A percentile compares a stretch with the other conserved stretches of the same genome.
phyloP scores from a whole-genome alignment of 2,329 filamentous ascomycete species.

The Ascochyta koolunga region DNA sequence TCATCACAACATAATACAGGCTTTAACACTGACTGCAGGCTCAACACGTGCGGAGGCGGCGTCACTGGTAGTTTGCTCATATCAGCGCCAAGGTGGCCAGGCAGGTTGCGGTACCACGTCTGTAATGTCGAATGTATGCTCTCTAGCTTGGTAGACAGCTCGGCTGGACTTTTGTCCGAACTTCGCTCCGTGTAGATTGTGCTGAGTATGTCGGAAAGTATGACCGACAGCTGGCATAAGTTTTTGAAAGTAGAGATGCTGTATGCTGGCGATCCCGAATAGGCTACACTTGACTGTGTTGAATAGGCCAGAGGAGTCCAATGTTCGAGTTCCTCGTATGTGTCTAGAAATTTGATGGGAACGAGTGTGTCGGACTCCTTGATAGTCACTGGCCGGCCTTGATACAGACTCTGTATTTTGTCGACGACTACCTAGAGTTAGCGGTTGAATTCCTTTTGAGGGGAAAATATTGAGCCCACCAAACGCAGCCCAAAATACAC shows the following conservation, averaged over 20 bases:
- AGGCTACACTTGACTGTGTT: slow-evolving; percentile 31
- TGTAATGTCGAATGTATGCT: slow-evolving; percentile 51
- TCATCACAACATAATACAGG: not conserved
- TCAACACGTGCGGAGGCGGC: slow-evolving; percentile 46
- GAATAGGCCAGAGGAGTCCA: slow-evolving; percentile 56
- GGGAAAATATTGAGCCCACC: slow-evolving; percentile 13
- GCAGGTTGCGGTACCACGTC: slow-evolving; percentile 52
- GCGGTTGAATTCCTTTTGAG: not conserved
- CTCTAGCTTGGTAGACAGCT: slow-evolving; percentile 47
- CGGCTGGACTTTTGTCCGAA: slow-evolving; percentile 38
- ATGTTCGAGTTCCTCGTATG: slow-evolving; percentile 60
- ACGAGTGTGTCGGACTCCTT: slow-evolving; percentile 56
- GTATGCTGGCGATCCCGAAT: slow-evolving; percentile 49
- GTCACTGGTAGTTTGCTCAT: slow-evolving; percentile 33
- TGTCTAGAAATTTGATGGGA: slow-evolving; percentile 56
- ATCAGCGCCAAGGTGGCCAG: slow-evolving; percentile 52
- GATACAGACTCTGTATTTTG: slow-evolving; percentile 62
- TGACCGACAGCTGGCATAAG: slow-evolving; percentile 54
- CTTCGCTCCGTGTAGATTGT: slow-evolving; percentile 50
- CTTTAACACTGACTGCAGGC: slow-evolving; percentile 27
- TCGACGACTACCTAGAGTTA: slow-evolving; percentile 46
- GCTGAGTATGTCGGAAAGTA: slow-evolving; percentile 51
- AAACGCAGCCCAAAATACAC: slow-evolving; percentile 57
- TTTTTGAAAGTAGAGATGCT: slow-evolving; percentile 53
- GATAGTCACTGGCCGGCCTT: slow-evolving; percentile 58